Percentiles rank a stretch among this genome's conserved stretches.
phyloP scores from a whole-genome alignment of 2,329 filamentous ascomycete genomes.

The Fusarium euwallaceae region DNA sequence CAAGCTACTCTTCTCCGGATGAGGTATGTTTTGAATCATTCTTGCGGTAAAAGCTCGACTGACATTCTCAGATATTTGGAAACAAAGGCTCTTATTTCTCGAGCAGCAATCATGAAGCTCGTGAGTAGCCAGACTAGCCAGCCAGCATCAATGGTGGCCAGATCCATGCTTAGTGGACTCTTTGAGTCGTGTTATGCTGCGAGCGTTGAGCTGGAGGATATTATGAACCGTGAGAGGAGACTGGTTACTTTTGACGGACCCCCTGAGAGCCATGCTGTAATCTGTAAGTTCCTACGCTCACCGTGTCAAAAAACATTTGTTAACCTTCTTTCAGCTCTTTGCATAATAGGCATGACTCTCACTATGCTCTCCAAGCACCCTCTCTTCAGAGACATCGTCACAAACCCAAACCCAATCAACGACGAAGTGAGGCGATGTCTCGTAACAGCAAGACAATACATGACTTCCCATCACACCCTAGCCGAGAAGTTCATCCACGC shows the following conservation, averaged over 20 bases:
- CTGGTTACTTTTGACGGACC: conserved; percentile 37
- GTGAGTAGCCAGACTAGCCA: conserved; percentile 13
- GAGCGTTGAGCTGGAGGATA: conserved; percentile 42
- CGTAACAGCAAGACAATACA: conserved; percentile 37
- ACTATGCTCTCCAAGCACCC: conserved; percentile 39
- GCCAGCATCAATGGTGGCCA: conserved; percentile 28
- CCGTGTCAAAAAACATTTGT: neutral
- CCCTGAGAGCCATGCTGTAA: conserved; percentile 37
- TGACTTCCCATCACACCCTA: conserved; percentile 14
- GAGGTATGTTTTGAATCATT: conserved; percentile 22
- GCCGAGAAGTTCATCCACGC: conserved; percentile 36
- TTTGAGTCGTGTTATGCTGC: conserved; percentile 40
- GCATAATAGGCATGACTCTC: conserved; percentile 44
- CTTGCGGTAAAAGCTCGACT: neutral
- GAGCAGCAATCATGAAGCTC: conserved; percentile 42
- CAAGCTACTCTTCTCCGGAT: conserved; percentile 42
- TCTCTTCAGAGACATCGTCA: conserved; percentile 35
- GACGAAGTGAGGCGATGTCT: conserved; percentile 43
- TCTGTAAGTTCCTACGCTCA: conserved; percentile 30
- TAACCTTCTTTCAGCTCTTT: conserved; percentile 33
- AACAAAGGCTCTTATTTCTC: conserved; percentile 38
- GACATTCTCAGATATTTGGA: conserved; percentile 39
- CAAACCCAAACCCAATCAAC: conserved; percentile 30
- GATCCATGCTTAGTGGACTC: conserved; percentile 35
- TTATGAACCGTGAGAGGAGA: conserved; percentile 39